Percentiles rank a stretch among this genome's conserved stretches.
Conservation (phyloP, 2,329 filamentous ascomycete genomes). For the Epichloe amarillans region DNA sequence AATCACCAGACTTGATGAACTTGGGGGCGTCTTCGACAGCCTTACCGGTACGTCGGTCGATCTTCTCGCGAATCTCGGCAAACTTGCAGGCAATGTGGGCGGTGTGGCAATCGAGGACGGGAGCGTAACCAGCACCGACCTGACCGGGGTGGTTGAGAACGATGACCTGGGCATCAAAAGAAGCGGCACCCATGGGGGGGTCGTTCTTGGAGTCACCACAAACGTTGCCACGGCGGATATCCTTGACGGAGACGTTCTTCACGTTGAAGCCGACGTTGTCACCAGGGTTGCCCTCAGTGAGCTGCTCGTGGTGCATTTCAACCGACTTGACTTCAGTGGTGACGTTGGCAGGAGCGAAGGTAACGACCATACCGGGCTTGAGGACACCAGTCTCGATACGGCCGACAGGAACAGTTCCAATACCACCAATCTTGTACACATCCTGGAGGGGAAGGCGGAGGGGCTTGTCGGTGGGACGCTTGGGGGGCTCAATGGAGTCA, state of each 20-base stretch:
- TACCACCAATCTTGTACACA: constrained; percentile 99
- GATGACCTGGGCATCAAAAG: constrained; percentile 99
- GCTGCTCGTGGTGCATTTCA: constrained; percentile 99
- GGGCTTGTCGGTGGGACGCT: constrained; percentile 95
- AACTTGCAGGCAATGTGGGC: constrained; percentile 99
- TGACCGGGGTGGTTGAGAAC: constrained; percentile 99
- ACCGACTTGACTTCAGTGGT: constrained; percentile 99
- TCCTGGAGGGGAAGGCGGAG: constrained; percentile 99
- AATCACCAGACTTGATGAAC: constrained; percentile 99
- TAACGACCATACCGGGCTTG: constrained; percentile 86
- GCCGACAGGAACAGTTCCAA: constrained; percentile 98
- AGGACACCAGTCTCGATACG: constrained; percentile 99
- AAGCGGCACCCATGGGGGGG: constrained; percentile 82
- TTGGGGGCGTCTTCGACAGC: constrained; percentile 82
- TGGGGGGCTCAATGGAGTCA: constrained; percentile 81
- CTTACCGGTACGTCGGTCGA: constrained; percentile 99
- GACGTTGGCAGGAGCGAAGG: constrained; percentile 95
- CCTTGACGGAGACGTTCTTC: constrained; percentile 99
- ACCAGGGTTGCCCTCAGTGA: constrained; percentile 85
- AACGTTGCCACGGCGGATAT: constrained; percentile 99
- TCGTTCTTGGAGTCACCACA: constrained; percentile 99
- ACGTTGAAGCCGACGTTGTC: constrained; percentile 99
- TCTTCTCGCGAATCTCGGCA: constrained; percentile 98
- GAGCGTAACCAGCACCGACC: constrained; percentile 97
- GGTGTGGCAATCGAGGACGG: constrained; percentile 99